A percentile compares a stretch with the other conserved stretches of the same genome.
These are phyloP conservation scores for Colletotrichum sp. DNA, from an alignment of 2,329 filamentous ascomycete genomes.

Conservation along the genomic window DNA sequence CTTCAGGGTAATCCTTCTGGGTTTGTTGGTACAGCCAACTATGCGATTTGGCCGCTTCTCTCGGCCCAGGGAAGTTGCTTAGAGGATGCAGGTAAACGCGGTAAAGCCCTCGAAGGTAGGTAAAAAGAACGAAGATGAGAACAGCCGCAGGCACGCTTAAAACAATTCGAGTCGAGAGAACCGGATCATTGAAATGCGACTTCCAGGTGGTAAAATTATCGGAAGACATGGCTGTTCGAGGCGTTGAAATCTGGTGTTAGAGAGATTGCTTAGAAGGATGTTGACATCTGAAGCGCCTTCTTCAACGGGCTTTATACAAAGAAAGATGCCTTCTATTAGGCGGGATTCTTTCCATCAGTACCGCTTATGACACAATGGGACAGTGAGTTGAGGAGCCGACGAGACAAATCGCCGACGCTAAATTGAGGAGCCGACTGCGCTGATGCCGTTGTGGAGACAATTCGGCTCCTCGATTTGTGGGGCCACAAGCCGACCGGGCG, in stretches of 20 bases:
- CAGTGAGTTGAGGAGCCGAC: background rate
- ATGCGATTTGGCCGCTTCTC: background rate
- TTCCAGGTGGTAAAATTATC: background rate
- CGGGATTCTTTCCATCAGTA: background rate
- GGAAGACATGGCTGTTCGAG: background rate
- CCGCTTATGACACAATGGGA: background rate
- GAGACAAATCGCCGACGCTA: background rate
- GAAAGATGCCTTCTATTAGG: background rate
- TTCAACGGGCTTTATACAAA: background rate
- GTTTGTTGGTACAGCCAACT: background rate
- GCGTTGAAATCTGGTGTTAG: background rate
- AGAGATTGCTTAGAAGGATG: background rate
- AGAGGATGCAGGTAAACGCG: background rate
- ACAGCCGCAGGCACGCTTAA: background rate
- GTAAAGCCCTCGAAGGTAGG: background rate
- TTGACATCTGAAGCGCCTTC: background rate
- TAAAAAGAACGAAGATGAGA: background rate
- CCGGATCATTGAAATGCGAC: background rate
- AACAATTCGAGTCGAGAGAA: rapidly evolving
- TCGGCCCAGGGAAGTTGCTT: background rate
- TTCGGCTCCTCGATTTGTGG: background rate
- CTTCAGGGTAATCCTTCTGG: background rate
- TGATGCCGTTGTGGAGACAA: background rate
- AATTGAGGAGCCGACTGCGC: background rate
- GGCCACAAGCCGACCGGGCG: background rate